Conservation (phyloP, 2,329 filamentous ascomycete species). For the Sclerotiophoma versabilis region DNA sequence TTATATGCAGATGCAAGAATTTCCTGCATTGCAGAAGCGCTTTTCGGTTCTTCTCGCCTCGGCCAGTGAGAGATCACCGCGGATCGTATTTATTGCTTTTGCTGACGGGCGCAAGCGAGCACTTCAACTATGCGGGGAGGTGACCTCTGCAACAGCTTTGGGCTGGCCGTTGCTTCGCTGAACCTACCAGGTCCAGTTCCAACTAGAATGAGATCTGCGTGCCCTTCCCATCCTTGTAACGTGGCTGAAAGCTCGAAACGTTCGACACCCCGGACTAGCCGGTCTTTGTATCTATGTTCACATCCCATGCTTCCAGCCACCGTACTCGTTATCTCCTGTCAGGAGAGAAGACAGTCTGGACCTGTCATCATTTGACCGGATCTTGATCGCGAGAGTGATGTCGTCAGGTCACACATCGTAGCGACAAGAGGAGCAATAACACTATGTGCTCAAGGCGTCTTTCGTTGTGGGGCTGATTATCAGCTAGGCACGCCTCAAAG, state of each 20-base stretch:
- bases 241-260: slow-evolving; percentile 42
- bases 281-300: slow-evolving; percentile 2
- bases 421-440: slow-evolving; percentile 28
- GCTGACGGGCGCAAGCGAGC: slow-evolving; percentile 37
- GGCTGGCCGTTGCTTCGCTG: slow-evolving; percentile 36
- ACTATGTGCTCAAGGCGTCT: slow-evolving; percentile 27
- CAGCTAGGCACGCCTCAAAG: slow-evolving; percentile 32
- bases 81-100: slow-evolving; percentile 27
- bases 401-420: slow-evolving; percentile 31
- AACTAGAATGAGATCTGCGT: slow-evolving; percentile 41
- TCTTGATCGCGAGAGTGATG: slow-evolving; percentile 7
- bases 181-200: slow-evolving; percentile 30
- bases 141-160: slow-evolving; percentile 39
- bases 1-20: neutral
- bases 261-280: slow-evolving; percentile 26
- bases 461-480: slow-evolving; percentile 38
- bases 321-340: neutral
- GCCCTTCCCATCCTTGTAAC: slow-evolving; percentile 34
- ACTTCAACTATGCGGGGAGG: slow-evolving; percentile 36
- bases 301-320: slow-evolving; percentile 8
- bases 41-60: neutral
- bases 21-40: slow-evolving; percentile 1
- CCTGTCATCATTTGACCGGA: slow-evolving; percentile 7
- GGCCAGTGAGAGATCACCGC: slow-evolving; percentile 16
- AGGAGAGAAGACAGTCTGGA: neutral